Evolutionary conservation across 768 basidiomycete species (phyloP).

Genomic region (Lyophyllum decastes): DNA sequence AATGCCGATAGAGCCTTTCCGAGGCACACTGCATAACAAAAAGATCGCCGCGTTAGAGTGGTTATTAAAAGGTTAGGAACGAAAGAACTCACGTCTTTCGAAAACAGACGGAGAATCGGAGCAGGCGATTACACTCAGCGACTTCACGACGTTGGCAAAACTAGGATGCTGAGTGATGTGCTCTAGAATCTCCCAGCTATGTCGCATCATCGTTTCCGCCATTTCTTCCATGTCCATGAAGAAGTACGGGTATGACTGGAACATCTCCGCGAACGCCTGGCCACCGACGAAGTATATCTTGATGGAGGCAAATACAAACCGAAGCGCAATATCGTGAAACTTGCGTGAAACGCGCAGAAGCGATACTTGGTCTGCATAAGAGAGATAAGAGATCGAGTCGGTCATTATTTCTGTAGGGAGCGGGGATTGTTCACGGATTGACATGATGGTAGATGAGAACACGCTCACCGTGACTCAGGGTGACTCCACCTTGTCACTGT

Average conservation of each 20-base stretch:
- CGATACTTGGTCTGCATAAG: conserved; percentile 22
- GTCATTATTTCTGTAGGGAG: conserved; percentile 41
- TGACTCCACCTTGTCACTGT: not conserved
- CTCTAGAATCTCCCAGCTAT: conserved; percentile 41
- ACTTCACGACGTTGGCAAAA: conserved; percentile 36
- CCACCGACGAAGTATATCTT: conserved; percentile 38
- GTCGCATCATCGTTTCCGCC: conserved; percentile 31
- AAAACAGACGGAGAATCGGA: conserved; percentile 35
- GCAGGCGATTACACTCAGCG: conserved; percentile 37
- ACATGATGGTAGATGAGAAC: not conserved
- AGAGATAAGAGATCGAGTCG: conserved; percentile 31
- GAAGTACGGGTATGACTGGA: conserved; percentile 32
- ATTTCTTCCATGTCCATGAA: conserved; percentile 27
- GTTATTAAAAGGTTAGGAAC: not conserved
- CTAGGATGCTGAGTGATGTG: conserved; percentile 32
- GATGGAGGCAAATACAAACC: conserved; percentile 33
- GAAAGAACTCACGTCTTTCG: conserved; percentile 30
- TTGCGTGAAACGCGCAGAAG: conserved; percentile 35
- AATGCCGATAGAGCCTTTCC: conserved; percentile 31
- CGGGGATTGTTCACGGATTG: not conserved
- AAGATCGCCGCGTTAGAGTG: not conserved
- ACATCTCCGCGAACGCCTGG: conserved; percentile 19
- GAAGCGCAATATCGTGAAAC: conserved; percentile 36
- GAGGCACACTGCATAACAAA: conserved; percentile 28
- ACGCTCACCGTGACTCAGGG: not conserved